A percentile compares a stretch with the other conserved stretches of the same genome.
These are phyloP conservation scores for Pyrenula massariospora DNA, from an alignment of 495 filamentous ascomycete species.

Conservation along the genomic window DNA sequence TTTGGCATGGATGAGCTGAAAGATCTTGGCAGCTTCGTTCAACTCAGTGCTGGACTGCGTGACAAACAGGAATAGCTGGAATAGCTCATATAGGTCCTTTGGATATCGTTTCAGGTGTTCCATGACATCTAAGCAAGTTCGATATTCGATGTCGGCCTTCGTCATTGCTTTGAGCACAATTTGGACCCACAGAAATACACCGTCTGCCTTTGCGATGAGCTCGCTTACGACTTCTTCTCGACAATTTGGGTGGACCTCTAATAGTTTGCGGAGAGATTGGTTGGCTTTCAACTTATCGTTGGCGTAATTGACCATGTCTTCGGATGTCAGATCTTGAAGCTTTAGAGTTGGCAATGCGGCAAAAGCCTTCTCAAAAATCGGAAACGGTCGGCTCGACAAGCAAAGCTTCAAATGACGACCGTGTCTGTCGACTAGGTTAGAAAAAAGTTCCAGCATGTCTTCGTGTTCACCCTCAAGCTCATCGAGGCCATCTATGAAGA, in stretches of 20 bases:
- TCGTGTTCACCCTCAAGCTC: conserved; percentile 25
- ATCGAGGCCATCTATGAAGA: conserved; percentile 79
- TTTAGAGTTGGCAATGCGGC: conserved; percentile 3
- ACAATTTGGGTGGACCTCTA: neutral
- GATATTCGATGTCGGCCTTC: neutral
- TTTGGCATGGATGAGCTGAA: conserved; percentile 6
- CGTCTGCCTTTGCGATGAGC: conserved; percentile 14
- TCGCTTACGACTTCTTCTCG: conserved; percentile 3
- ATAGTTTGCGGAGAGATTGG: neutral
- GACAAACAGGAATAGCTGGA: neutral
- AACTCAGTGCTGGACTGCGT: neutral
- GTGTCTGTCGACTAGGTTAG: conserved; percentile 6
- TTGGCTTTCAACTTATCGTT: conserved; percentile 13
- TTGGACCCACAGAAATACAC: conserved; percentile 31
- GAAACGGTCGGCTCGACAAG: conserved; percentile 37
- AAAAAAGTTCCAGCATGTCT: conserved; percentile 6
- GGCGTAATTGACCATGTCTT: conserved; percentile 19
- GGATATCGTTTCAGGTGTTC: neutral
- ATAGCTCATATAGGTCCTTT: neutral
- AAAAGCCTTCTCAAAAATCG: conserved; percentile 30
- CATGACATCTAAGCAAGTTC: neutral
- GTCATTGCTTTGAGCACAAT: conserved; percentile 13
- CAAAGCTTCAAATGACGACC: conserved; percentile 27
- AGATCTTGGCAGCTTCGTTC: conserved; percentile 2
- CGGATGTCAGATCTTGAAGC: conserved; percentile 19